Evolutionary conservation across 306 rosid species (phyloP), one percentile per base, ranked within the genome.

Genomic region (Boehmeria nivea): DNA sequence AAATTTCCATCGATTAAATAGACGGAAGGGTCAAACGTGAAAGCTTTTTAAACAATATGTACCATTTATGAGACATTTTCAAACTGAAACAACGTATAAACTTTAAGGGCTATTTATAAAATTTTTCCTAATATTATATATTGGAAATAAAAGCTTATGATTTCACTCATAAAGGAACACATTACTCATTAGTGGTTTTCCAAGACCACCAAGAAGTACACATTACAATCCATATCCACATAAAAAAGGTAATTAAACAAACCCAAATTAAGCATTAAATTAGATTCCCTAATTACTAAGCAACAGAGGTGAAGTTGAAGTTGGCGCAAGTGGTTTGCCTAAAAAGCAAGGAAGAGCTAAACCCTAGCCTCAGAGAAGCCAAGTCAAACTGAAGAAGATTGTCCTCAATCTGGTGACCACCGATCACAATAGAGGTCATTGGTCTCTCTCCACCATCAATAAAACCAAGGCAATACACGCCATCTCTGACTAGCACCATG

Each of bases 401-500:
- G 38, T 33, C 38, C 38, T 33, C 38, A 33, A 33, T 33, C 38
- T 33, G 38, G 11, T 33, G 38, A 11, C 38, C 45, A 14, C 45
- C 45, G 45, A 40, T 40, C 4, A 40, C 10, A 9, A 40, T 40
- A 5, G 38, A 33, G 7, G 38, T 33, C 15, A 10, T 40, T 15
- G 44, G n/a, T 9, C 3, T 10, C 13, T 40, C 45, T 14, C 45
- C 45, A 2, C 76, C 83, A 54, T 82, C 81, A 13, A 84, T 79
- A 34, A 82, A 76, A 2, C 84, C 86, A 54, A 85, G 68, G 28
- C 91, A 82, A 62, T 76, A 8, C 7, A 78, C 84, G 24, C 76
- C 75, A 0, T 54, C 27, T 2, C 13, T 20, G 19, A 82, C 22
- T 8, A 25, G 46, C 8, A 80, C 86, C 96, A 85, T 78, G 0